Evolutionary conservation across 2,329 filamentous ascomycete genomes (phyloP), one percentile per base, ranked within the genome.

Genomic region (Ceratocystis huliohia): DNA sequence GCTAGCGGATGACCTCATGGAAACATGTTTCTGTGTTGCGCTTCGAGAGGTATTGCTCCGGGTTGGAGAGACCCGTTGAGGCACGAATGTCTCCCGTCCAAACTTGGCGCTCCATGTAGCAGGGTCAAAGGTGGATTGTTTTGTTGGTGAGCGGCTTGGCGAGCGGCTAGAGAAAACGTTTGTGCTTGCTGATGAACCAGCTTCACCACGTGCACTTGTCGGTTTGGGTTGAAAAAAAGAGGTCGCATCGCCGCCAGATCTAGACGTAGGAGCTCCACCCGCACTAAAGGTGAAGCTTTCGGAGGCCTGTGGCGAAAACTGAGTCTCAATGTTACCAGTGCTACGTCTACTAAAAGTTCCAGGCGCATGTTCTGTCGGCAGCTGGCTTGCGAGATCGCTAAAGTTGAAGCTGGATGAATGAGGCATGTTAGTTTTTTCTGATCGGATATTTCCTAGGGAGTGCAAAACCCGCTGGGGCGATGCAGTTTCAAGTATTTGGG

Each of bases 321-420:
- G 81, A 20, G 84, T 86, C 73, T 84, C 83, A 70, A 87, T 86
- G 64, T 81, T 83, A 66, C 87, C 83, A 22, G 80, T 75, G 70
- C 81, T 85, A 66, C 74, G 79, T 68, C 78, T 79, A 48, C 75
- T 71, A 68, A 84, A 83, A 2, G 22, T 57, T 44, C 61, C 53
- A 8, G 66, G 22, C 15, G 44, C 15, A 8, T 33, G 33, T 5
- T 66, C 64, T 17, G 64, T 61, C 6, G 67, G 64, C n/a, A 64
- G 61, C 2, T 66, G 59, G n/a, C 37, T 65, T 10, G 67, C 56
- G 30, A 68, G 53, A 45, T 64, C 30, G 30, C 44, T 37, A 63
- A 65, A 53, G 22, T 61, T 61, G 30, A 68, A 68, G 33, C 67
- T 68, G 48, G 33, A 59, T 62, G 33, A 22, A 25, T 53, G 50